Conservation (phyloP, 805 yeast genomes). For the Clavispora phyllophila region DNA sequence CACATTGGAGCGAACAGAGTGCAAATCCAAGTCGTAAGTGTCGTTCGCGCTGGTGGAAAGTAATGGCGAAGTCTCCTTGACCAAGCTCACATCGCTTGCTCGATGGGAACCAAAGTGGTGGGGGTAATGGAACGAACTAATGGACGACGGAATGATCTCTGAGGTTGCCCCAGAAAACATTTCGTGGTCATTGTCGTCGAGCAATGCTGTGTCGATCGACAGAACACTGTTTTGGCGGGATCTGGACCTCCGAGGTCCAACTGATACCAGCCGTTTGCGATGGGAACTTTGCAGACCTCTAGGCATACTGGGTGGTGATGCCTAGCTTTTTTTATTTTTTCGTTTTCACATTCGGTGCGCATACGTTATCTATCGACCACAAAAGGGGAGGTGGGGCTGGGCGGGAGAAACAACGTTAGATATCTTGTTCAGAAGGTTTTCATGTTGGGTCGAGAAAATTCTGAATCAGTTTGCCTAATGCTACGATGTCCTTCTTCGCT, state of each 20-base stretch:
- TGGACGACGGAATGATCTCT: constrained; percentile 71
- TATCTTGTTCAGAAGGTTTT: not conserved
- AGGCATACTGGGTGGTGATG: not conserved
- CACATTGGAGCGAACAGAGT: constrained; percentile 30
- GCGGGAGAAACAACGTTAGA: too few species aligned
- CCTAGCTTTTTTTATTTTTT: not conserved
- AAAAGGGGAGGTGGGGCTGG: too few species aligned
- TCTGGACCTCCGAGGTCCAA: constrained; percentile 3
- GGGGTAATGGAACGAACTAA: constrained; percentile 70
- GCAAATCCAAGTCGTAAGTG: constrained; percentile 25
- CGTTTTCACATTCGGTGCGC: not conserved
- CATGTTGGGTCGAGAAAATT: too few species aligned
- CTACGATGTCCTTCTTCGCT: too few species aligned
- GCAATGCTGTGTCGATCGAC: constrained; percentile 27
- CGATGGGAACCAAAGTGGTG: constrained; percentile 41
- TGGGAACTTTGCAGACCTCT: not conserved
- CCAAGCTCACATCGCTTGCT: constrained; percentile 11
- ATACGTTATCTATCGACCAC: not conserved
- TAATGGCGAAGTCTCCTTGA: constrained; percentile 33
- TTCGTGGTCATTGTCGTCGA: constrained; percentile 63
- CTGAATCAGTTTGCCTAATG: too few species aligned
- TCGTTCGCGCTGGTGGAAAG: constrained; percentile 14
- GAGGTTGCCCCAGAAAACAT: constrained; percentile 76
- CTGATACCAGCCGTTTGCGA: not conserved
- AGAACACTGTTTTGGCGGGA: constrained; percentile 30